Percentiles rank a stretch among this genome's conserved stretches.
These are phyloP conservation scores for Triticum timopheevii DNA, from an alignment of 176 grass and related monocot species.

Conservation along the genomic window DNA sequence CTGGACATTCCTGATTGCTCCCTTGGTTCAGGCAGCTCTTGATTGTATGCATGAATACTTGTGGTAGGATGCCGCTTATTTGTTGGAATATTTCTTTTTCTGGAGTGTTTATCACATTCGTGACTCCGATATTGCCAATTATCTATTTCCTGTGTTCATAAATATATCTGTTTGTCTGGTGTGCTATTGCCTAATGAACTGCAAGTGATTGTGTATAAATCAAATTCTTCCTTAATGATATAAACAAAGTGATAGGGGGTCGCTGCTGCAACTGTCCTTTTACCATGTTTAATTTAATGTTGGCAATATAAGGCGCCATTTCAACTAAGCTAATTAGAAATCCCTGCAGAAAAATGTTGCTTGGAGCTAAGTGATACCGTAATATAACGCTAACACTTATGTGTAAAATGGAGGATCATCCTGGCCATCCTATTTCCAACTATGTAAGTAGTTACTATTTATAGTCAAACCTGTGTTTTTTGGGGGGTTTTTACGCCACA, in stretches of 20 bases:
- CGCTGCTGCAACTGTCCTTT: not conserved
- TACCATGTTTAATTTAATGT: slow-evolving; percentile 22
- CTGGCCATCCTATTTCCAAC: slow-evolving; percentile 37
- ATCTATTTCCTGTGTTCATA: not conserved
- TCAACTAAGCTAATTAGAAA: slow-evolving; percentile 12
- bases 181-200: not conserved
- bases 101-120: not conserved
- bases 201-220: not conserved
- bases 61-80: not conserved
- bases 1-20: not conserved
- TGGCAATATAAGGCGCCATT: slow-evolving; percentile 16
- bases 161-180: not conserved
- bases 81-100: slow-evolving; percentile 4
- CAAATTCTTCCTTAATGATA: not conserved
- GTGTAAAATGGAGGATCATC: slow-evolving; percentile 45
- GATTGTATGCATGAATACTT: slow-evolving; percentile 7
- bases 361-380: slow-evolving; percentile 35
- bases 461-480: slow-evolving; percentile 37
- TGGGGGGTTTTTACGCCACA: slow-evolving; percentile 17
- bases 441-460: slow-evolving; percentile 41
- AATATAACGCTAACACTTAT: slow-evolving; percentile 29
- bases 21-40: slow-evolving; percentile 2
- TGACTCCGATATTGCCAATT: not conserved
- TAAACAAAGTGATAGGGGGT: not conserved
- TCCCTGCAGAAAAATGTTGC: slow-evolving; percentile 24